Evolutionary conservation across 345 rosid genomes (phyloP), one percentile per base, ranked within the genome.

Genomic region (Sonneratia caseolaris): DNA sequence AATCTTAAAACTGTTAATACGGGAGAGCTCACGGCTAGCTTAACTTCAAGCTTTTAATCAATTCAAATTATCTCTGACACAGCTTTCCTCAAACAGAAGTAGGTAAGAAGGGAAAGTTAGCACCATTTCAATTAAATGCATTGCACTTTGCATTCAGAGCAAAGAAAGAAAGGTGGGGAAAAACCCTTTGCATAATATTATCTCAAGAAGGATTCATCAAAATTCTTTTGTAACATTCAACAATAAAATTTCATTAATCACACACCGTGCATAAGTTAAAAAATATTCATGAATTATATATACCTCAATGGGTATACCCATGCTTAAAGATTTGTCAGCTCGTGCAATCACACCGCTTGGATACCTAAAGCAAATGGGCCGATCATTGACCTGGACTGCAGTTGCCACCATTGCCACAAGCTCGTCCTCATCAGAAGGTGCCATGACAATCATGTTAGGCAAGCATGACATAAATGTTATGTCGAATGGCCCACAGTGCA

Each of bases 371-470:
- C 98, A 91, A 79, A 88, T 81, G 0, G 97, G 98, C 5, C 79
- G 87, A 83, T 91, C 97, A 79, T 89, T 76, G 64, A 87, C 73
- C 40, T 70, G 53, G 77, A 81, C 89, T 49, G 97, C 97, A 73
- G 96, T 94, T 47, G 96, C 90, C 76, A 94, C 94, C 98, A 94
- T 94, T 81, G 86, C 79, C 40, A 86, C 86, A 68, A 94, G 87
- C 86, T 89, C 95, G 72, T 88, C 89, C 82, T 91, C 98, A 42
- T 91, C 80, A 1, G 97, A 85, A 70, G 98, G 96, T 43, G 98
- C 98, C 98, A 93, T 91, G 71, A 91, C 89, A 75, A 93, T 83
- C 98, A 94, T 94, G 83, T 87, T 94, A 71, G 98, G 98, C 82
- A 94, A 85, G 57, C 89, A 94, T 74, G 98, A 88, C 97, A 94